Conservation (phyloP, 345 rosid genomes). For the Salix dunnii region DNA sequence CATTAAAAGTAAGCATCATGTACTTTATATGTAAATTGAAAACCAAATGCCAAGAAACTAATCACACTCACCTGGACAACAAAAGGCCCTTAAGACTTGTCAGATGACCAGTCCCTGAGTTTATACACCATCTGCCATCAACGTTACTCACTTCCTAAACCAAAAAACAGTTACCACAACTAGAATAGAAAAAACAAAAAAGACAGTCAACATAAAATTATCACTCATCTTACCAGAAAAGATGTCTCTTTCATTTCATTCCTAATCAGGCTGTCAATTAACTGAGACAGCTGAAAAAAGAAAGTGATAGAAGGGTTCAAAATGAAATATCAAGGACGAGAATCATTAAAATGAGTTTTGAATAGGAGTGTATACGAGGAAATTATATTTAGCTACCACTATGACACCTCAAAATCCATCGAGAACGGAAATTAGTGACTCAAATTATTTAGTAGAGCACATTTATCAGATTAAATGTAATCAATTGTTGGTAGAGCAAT, state of each 20-base stretch:
- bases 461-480: not conserved
- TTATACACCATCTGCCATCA: slow-evolving; percentile 86
- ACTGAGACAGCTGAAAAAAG: slow-evolving; percentile 58
- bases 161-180: slow-evolving; percentile 14
- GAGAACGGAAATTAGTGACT: not conserved
- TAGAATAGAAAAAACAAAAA: slow-evolving; percentile 16
- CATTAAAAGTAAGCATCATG: not conserved
- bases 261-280: slow-evolving; percentile 65
- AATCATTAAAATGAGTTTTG: no score
- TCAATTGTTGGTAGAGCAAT: no score
- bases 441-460: not conserved
- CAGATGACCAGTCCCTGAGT: slow-evolving; percentile 49
- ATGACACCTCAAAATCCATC: no score
- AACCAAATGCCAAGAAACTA: slow-evolving; percentile 4
- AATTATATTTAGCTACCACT: no score
- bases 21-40: not conserved
- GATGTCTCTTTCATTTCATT: slow-evolving; percentile 50
- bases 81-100: slow-evolving; percentile 60
- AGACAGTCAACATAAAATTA: slow-evolving; percentile 9
- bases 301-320: slow-evolving; percentile 12
- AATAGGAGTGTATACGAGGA: no score
- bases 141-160: slow-evolving; percentile 57
- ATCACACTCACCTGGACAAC: slow-evolving; percentile 59
- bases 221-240: slow-evolving; percentile 42
- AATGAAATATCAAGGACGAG: not conserved